Conservation (phyloP, 345 rosid species). For the Erysimum cheiranthoides region DNA sequence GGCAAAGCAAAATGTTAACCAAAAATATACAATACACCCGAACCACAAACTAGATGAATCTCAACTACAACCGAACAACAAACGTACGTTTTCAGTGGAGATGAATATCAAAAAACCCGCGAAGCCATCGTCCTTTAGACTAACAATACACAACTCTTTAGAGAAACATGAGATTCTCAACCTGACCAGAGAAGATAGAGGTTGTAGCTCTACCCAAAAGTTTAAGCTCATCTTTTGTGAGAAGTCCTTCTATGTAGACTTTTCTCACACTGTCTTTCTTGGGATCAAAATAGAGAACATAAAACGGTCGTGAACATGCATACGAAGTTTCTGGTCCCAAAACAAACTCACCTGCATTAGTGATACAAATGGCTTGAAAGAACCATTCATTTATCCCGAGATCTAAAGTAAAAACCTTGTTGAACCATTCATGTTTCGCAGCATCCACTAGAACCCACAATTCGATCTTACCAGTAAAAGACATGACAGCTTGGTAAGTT, state of each 20-base stretch:
- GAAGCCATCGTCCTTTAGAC: not conserved
- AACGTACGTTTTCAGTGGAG: not conserved
- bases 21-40: too few species aligned
- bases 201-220: not conserved
- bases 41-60: too few species aligned
- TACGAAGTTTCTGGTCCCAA: conserved; percentile 4
- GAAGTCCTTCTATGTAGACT: too few species aligned
- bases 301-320: not conserved
- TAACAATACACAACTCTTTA: not conserved
- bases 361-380: not conserved
- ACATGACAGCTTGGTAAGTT: too few species aligned
- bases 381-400: not conserved
- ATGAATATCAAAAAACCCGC: too few species aligned
- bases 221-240: conserved; percentile 12
- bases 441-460: conserved; percentile 31
- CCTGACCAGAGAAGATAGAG: conserved; percentile 24
- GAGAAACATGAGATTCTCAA: conserved; percentile 32
- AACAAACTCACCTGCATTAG: conserved; percentile 13
- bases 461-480: not conserved
- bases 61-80: not conserved
- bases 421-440: conserved; percentile 1
- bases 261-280: not conserved
- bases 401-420: not conserved
- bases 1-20: too few species aligned
- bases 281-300: conserved; percentile 31